A percentile compares a stretch with the other conserved stretches of the same genome.
These are phyloP conservation scores for Mucor mucedo DNA, from an alignment of 371 early-diverging fungal species.

Conservation along the genomic window DNA sequence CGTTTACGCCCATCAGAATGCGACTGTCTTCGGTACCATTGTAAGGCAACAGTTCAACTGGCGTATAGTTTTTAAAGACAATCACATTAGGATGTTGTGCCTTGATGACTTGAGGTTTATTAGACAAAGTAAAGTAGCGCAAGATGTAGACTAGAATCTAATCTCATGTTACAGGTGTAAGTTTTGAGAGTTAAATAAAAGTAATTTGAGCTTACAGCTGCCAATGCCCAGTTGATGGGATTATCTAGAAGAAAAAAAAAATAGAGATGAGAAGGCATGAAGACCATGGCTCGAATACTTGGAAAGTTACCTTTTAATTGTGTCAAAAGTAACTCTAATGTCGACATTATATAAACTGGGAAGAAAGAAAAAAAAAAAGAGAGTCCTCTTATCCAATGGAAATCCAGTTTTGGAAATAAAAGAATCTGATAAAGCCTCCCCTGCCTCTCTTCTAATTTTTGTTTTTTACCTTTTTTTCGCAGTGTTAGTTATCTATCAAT, in stretches of 20 bases:
- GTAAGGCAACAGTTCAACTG: constrained; percentile 67
- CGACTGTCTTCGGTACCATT: constrained; percentile 57
- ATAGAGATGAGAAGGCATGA: not conserved
- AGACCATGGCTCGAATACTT: not conserved
- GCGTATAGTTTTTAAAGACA: constrained; percentile 72
- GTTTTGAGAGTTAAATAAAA: too few relatives aligned
- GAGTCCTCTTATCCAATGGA: not conserved
- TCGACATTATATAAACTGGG: constrained; percentile 2
- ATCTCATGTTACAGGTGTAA: not conserved
- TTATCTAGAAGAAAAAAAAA: constrained; percentile 18
- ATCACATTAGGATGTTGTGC: constrained; percentile 61
- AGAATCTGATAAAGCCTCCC: constrained; percentile 2
- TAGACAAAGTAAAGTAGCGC: constrained; percentile 14
- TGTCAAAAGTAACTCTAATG: not conserved
- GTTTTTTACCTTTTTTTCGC: not conserved
- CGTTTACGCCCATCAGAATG: constrained; percentile 83
- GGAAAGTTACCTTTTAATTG: constrained; percentile 18
- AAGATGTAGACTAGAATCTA: constrained; percentile 25
- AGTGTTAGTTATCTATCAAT: too few relatives aligned
- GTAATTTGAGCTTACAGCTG: constrained; percentile 16
- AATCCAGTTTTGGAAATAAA: not conserved
- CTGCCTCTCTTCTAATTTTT: not conserved
- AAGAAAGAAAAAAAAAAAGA: constrained; percentile 9
- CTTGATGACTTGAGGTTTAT: constrained; percentile 21
- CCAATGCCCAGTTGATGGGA: constrained; percentile 34